Evolutionary conservation across 1,284 basidiomycete species (phyloP).

Genomic region (Ceratobasidium sp.): DNA sequence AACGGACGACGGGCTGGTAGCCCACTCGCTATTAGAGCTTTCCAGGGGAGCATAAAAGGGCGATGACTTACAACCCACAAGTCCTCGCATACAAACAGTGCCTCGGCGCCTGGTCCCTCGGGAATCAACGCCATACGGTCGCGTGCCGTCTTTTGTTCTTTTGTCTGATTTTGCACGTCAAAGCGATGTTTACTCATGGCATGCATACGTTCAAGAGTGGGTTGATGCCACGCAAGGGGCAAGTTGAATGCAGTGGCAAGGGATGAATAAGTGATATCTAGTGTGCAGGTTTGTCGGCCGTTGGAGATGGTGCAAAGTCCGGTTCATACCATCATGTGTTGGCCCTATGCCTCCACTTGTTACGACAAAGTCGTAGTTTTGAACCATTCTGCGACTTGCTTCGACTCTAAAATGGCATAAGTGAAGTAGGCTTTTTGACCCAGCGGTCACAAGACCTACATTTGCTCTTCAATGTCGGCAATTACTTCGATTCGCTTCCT

Average conservation of each 20-base stretch:
- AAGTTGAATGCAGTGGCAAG: conserved; percentile 88
- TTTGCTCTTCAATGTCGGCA: conserved; percentile 88
- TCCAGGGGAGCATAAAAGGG: not conserved
- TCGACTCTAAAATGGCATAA: conserved; percentile 67
- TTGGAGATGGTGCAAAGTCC: not conserved
- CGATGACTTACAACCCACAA: conserved; percentile 79
- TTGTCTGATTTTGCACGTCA: conserved; percentile 68
- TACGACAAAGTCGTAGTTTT: conserved; percentile 86
- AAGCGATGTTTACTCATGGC: conserved; percentile 69
- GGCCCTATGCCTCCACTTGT: conserved; percentile 82
- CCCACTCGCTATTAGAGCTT: not conserved
- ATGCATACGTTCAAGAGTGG: conserved; percentile 83
- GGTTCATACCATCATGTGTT: conserved; percentile 76
- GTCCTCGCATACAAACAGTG: conserved; percentile 75
- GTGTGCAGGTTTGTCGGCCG: conserved; percentile 10
- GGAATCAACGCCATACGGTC: conserved; percentile 89
- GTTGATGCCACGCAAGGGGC: conserved; percentile 77
- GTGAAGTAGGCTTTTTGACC: not conserved
- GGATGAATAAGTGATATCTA: conserved; percentile 89
- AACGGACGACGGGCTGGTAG: conserved; percentile 78
- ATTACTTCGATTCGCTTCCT: conserved; percentile 93
- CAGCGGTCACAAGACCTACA: conserved; percentile 63
- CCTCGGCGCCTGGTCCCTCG: conserved; percentile 59
- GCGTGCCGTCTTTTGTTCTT: conserved; percentile 76
- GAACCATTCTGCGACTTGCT: conserved; percentile 84